phyloP scores from a whole-genome alignment of 768 basidiomycete genomes.

The Mycena floridula region DNA sequence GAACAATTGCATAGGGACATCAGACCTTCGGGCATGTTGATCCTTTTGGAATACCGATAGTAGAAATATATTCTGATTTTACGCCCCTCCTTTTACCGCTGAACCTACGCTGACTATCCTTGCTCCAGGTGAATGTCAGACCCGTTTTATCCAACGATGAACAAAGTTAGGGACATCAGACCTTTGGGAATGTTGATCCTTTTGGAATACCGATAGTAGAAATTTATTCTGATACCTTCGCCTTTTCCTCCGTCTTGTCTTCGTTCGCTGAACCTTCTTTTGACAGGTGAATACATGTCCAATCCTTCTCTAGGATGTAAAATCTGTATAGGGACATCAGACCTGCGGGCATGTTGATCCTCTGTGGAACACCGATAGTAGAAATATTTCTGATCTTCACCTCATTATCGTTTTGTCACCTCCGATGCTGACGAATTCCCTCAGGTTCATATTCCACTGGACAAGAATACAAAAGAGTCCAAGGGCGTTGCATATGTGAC shows the following conservation, averaged over 20 bases:
- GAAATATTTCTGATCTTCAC: conserved; percentile 29
- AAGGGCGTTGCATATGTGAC: conserved; percentile 51
- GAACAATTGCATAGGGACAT: conserved; percentile 52
- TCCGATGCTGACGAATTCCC: conserved; percentile 6
- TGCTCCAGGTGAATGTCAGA: too few species aligned
- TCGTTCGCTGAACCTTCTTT: background rate
- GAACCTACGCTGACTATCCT: too few species aligned
- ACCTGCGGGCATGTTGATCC: conserved; percentile 32
- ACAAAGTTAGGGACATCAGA: conserved; percentile 61
- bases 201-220: conserved; percentile 64
- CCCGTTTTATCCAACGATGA: conserved; percentile 38
- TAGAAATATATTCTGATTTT: conserved; percentile 43
- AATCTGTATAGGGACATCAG: conserved; percentile 37
- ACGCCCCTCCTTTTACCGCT: too few species aligned
- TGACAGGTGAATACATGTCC: background rate
- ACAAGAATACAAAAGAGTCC: conserved; percentile 34
- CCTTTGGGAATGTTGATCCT: conserved; percentile 55
- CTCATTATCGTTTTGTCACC: conserved; percentile 3
- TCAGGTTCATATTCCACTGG: conserved; percentile 46
- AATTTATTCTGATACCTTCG: conserved; percentile 30
- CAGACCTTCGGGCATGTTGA: conserved; percentile 58
- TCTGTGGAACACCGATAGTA: conserved; percentile 37
- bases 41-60: conserved; percentile 56
- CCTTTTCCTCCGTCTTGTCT: conserved; percentile 6
- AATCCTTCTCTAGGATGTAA: conserved; percentile 18